These are phyloP conservation scores for Santalum album DNA, from an alignment of 164 flowering plant genomes.

Conservation along the genomic window DNA sequence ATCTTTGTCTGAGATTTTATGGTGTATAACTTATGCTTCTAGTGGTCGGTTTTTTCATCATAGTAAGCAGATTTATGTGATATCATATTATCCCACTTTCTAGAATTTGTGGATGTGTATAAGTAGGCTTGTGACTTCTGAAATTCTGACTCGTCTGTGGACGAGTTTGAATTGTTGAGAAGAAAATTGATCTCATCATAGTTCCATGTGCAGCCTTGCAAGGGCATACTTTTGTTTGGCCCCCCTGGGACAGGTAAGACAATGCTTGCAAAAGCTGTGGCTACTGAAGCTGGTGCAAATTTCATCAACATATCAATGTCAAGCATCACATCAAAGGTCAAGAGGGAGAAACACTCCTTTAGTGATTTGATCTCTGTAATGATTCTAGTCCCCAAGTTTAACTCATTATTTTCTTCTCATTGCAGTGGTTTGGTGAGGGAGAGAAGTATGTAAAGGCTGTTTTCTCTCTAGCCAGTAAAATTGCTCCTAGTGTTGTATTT, in stretches of 20 bases:
- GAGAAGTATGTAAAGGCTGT: constrained; percentile 96
- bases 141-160: too few relatives aligned
- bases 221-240: constrained; percentile 89
- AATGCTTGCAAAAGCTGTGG: constrained; percentile 97
- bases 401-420: background rate
- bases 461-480: constrained; percentile 91
- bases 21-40: too few relatives aligned
- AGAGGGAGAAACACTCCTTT: background rate
- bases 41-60: too few relatives aligned
- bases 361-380: background rate
- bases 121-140: too few relatives aligned
- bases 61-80: too few relatives aligned
- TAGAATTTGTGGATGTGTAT: too few relatives aligned
- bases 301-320: constrained; percentile 97
- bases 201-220: constrained; percentile 68
- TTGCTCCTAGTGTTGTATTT: constrained; percentile 87
- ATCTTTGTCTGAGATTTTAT: too few relatives aligned
- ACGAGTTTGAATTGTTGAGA: background rate
- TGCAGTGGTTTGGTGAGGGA: constrained; percentile 98
- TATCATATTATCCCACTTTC: too few relatives aligned
- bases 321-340: constrained; percentile 90
- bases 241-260: constrained; percentile 99
- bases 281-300: constrained; percentile 97
- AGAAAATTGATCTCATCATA: background rate
- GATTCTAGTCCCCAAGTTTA: background rate